Base-by-base conservation (phyloP, 768 basidiomycete species). In the Lentinula aciculospora region DNA sequence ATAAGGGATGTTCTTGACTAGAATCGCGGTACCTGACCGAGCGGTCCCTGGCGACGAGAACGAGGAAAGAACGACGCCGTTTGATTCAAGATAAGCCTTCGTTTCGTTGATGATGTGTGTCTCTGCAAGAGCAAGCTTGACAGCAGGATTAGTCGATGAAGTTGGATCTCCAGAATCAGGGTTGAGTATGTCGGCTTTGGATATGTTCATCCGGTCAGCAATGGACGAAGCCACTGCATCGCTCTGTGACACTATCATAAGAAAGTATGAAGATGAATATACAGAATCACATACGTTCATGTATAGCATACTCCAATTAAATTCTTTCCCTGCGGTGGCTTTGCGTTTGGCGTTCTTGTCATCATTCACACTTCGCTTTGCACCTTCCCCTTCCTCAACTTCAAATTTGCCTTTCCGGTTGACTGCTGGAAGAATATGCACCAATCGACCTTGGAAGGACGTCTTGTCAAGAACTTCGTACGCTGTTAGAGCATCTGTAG, bases 1-100 rank as follows among this genome's bases (percentile, higher is more conserved):
- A 65, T 89, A 96, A 0, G 97, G 96, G 45, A 99, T 93, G 72
- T 98, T 98, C 75, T 98, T 98, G 61, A 98, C 89, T 17, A 99
- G 81, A 60, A 98, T 86, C 32, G 79, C 84, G 0, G 91, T 95
- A 64, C 89, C 84, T 0, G 93, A 95, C 13, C 83, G 78, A 3
- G 73, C 73, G 12, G 72, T 53, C 27, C 71, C 71, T 1, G 78
- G 71, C 8, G 32, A 39, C 3, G 78, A 75, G 62, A 89, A 86
- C 0, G 84, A 76, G 2, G 81, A 76, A 1, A 89, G 70, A 19
- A 84, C 67, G 57, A 90, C 84, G 15, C 88, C 88, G 57, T 89
- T 83, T 2, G 81, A 78, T 66, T 94, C 92, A 17, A 98, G 82
- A 70, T 92, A 97, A 0, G 85, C 72, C 67, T 96, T 97, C 1